Evolutionary conservation across 2,329 filamentous ascomycete genomes (phyloP).

Genomic region (Domatiomyces catenatus): DNA sequence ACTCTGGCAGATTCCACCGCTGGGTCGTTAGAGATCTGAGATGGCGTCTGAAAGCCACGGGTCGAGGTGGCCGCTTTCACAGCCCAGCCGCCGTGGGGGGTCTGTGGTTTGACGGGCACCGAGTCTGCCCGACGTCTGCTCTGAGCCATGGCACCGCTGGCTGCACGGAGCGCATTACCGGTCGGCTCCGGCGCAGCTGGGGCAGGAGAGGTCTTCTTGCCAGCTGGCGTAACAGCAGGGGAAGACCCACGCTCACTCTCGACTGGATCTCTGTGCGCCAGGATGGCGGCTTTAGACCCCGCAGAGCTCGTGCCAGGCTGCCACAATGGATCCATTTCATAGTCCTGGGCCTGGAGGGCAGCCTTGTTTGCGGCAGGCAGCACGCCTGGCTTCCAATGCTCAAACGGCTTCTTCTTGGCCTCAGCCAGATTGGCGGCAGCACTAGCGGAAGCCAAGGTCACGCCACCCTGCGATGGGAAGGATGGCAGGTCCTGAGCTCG

Average conservation of each 20-base stretch:
- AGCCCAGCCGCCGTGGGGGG: conserved; percentile 38
- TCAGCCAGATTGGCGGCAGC: conserved; percentile 62
- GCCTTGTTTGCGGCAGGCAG: conserved; percentile 46
- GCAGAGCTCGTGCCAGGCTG: conserved; percentile 48
- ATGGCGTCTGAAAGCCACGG: conserved; percentile 31
- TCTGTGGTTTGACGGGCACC: conserved; percentile 33
- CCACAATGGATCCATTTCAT: conserved; percentile 46
- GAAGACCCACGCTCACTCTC: conserved; percentile 43
- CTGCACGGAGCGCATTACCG: conserved; percentile 56
- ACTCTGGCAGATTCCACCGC: conserved; percentile 44
- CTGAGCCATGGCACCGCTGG: conserved; percentile 57
- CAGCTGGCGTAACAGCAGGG: conserved; percentile 50
- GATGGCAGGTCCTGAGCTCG: conserved; percentile 58
- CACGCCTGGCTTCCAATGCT: conserved; percentile 51
- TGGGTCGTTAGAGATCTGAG: conserved; percentile 30
- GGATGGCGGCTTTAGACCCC: conserved; percentile 58
- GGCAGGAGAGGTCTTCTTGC: conserved; percentile 37
- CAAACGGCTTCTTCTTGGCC: conserved; percentile 48
- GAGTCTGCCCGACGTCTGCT: conserved; percentile 50
- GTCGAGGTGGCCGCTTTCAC: conserved; percentile 58
- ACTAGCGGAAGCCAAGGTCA: conserved; percentile 47
- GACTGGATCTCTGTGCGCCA: conserved; percentile 42
- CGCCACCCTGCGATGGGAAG: conserved; percentile 49
- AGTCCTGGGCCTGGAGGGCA: conserved; percentile 44
- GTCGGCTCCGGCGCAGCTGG: conserved; percentile 33